Base-by-base conservation (phyloP, 2,329 filamentous ascomycete genomes). In the Exophiala spinifera region DNA sequence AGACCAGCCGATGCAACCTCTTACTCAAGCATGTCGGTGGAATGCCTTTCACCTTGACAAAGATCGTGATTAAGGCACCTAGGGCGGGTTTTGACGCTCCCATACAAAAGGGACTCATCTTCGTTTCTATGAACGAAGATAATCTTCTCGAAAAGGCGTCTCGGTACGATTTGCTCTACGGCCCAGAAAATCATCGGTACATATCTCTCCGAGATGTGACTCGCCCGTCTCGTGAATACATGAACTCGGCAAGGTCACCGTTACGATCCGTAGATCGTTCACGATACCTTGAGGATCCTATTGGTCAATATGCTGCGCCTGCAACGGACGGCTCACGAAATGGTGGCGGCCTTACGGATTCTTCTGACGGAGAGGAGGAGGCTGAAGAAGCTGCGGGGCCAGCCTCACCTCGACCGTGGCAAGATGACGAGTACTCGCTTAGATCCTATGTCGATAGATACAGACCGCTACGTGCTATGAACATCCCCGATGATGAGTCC, bases 31-130 rank as follows among this genome's bases (percentile, higher is more conserved):
- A 97, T 68, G 84, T 87, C 61, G 90, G 88, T 42, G 84, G 84
- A 34, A 87, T 87, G 1, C 83, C 88, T 0, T 97, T 97, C 65
- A 88, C 82, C 51, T 73, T 97, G 51, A 87, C 90, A 63, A 92
- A 92, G 72, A 74, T 97, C 46, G 79, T 95, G 60, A 95, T 97
- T 70, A 91, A 89, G 69, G 90, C 89, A 8, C 92, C 92, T 0
- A 83, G 84, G 59, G 74, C 81, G 40, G 88, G 89, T 49, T 96
- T 91, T 70, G 91, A 90, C 56, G 86, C 89, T 63, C 91, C 91
- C 50, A 86, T 96, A 49, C 86, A 92, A 71, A 88, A 95, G 78
- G 92, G 94, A 42, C 86, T 96, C 80, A 82, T 97, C 1, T 96
- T 96, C 66, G 80, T 97, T 23, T 83, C 89, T 43, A 96, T 96